Evolutionary conservation across 805 yeast genomes (phyloP), one percentile per base, ranked within the genome.

Genomic region (Zygoascus biomembranicola): DNA sequence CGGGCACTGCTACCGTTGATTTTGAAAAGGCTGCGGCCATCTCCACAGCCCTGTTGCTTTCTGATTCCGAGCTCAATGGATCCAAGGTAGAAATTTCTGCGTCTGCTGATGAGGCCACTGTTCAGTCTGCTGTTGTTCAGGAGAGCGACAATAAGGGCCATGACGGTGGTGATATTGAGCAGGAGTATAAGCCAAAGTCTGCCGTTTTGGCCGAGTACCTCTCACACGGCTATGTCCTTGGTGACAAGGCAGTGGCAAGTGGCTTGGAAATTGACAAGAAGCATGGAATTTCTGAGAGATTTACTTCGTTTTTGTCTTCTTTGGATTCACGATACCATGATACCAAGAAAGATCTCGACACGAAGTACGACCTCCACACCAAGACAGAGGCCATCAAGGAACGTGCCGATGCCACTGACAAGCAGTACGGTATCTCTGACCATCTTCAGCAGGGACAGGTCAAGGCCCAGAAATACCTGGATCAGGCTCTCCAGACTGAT

Each of bases 101-200:
- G 20, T 59, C 70, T 55, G 57, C 67, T 65, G 55, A 55, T 43
- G 54, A 43, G 10, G 54, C 57, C 32, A 58, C 63, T 35, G 52
- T 42, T 11, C 47, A 57, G 11, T 28, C 59, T 16, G 54, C 60
- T 8, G 54, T 51, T 8, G 46, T 64, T 13, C 6, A 32, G 32
- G 49, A 46, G 26, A 31, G 57, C 43, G 57, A 50, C 14, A 52
- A 55, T 20, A 54, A 62, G 23, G 51, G 62, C 10, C 57, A 54
- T 43, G 52, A 55, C n/a, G 52, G 44, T 28, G 75, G 71, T 50
- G 88, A 84, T 59, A 77, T 85, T 51, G 68, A 75, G 5, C 95
- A 86, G 69, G 95, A 87, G 63, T 80, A 79, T 56, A 86, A 86
- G 71, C 95, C 95, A 53, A 84, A 84, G 63, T 69, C 81, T 53